These are phyloP conservation scores for Penicillium longicatenatum DNA, from an alignment of 495 filamentous ascomycete species.

Conservation along the genomic window DNA sequence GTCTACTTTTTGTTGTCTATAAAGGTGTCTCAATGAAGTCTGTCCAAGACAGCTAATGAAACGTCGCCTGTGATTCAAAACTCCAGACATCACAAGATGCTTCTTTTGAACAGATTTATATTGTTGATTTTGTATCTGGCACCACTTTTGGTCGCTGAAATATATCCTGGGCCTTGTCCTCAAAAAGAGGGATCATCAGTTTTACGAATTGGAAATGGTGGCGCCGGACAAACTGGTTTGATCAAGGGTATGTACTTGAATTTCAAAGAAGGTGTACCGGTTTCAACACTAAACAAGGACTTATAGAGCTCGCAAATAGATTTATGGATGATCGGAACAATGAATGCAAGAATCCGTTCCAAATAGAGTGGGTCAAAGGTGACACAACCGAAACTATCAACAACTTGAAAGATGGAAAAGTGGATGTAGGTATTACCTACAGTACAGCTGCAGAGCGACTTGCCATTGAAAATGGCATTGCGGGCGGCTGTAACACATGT, in stretches of 20 bases:
- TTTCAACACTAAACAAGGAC: background rate
- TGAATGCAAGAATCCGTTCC: conserved; percentile 21
- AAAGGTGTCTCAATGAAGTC: no score
- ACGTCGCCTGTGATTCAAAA: no score
- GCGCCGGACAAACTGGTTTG: conserved; percentile 42
- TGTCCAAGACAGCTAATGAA: no score
- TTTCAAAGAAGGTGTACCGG: background rate
- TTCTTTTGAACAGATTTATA: no score
- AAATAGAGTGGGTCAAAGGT: conserved; percentile 40
- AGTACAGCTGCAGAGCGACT: conserved; percentile 38
- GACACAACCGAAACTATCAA: conserved; percentile 47
- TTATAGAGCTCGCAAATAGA: background rate
- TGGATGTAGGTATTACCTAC: conserved; percentile 49
- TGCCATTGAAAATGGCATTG: conserved; percentile 37
- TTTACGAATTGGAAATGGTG: conserved; percentile 39
- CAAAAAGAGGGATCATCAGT: background rate
- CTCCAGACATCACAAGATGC: no score
- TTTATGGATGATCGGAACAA: no score
- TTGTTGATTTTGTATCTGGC: no score
- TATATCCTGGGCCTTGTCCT: no score
- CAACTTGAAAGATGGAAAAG: conserved; percentile 31
- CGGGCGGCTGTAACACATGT: conserved; percentile 4
- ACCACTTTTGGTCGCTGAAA: no score
- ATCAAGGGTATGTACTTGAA: conserved; percentile 20
- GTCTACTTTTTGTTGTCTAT: no score